Evolutionary conservation across 371 early-diverging fungal species (phyloP).

Genomic region (Mortierella sp.): DNA sequence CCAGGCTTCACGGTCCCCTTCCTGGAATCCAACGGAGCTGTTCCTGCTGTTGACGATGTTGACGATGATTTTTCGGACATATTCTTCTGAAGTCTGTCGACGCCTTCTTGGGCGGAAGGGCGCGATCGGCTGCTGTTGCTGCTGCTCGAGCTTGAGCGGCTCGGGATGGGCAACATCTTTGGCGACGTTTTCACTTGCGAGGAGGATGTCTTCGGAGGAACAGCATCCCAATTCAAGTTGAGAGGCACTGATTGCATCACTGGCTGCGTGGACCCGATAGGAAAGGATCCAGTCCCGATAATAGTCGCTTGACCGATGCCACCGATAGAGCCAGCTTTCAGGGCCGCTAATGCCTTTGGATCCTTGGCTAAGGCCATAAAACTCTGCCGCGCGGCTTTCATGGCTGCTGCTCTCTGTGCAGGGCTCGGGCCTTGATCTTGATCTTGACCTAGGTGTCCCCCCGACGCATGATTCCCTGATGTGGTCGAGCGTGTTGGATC

Average conservation of each 20-base stretch:
- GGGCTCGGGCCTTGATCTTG: conserved; percentile 45
- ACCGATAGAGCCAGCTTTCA: conserved; percentile 56
- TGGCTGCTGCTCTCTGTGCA: conserved; percentile 42
- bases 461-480: conserved; percentile 29
- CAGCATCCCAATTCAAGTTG: conserved; percentile 23
- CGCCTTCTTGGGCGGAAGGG: conserved; percentile 19
- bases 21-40: conserved; percentile 24
- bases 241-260: conserved; percentile 36
- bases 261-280: conserved; percentile 56
- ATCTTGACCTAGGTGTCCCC: conserved; percentile 25
- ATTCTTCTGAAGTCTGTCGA: conserved; percentile 43
- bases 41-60: conserved; percentile 35
- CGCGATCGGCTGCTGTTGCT: background rate
- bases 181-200: conserved; percentile 3
- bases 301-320: conserved; percentile 57
- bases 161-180: background rate
- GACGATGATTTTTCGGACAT: conserved; percentile 38
- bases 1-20: conserved; percentile 44
- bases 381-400: conserved; percentile 53
- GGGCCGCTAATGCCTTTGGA: conserved; percentile 54
- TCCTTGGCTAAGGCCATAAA: conserved; percentile 54
- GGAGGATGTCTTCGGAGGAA: conserved; percentile 9
- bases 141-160: conserved; percentile 6
- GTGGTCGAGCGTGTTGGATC: conserved; percentile 23
- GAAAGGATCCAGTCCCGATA: conserved; percentile 58